Conservation (phyloP, 106 monocot species). For the Apostasia shenzhenica region DNA sequence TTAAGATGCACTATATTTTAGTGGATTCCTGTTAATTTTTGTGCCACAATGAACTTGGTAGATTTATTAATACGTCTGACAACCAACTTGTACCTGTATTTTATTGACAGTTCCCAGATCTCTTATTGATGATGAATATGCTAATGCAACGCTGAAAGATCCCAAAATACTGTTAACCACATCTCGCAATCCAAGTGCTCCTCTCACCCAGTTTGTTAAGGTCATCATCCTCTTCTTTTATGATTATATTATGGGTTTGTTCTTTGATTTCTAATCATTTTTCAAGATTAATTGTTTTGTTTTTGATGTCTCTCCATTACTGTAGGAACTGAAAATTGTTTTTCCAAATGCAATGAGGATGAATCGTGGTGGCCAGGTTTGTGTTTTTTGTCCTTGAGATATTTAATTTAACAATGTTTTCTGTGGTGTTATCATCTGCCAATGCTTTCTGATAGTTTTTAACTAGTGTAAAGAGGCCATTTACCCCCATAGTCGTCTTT, state of each 20-base stretch:
- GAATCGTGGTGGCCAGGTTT: constrained; percentile 98
- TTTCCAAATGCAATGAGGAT: constrained; percentile 89
- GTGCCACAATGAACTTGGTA: not conserved
- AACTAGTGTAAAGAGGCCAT: not conserved
- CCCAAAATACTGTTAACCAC: constrained; percentile 76
- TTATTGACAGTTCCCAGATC: constrained; percentile 41
- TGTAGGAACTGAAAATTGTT: constrained; percentile 83
- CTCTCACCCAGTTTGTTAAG: constrained; percentile 91
- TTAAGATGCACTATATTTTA: no score
- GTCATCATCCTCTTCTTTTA: constrained; percentile 15
- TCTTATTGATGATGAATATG: constrained; percentile 71
- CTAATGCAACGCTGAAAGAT: constrained; percentile 38
- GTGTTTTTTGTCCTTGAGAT: constrained; percentile 4
- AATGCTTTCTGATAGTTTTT: no score
- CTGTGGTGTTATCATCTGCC: no score
- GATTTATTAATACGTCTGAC: not conserved
- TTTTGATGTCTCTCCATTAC: constrained; percentile 4
- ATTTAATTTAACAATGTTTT: not conserved
- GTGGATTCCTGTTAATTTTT: not conserved
- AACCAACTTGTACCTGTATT: not conserved
- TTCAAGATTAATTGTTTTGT: not conserved
- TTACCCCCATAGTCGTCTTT: not conserved
- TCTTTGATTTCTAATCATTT: not conserved
- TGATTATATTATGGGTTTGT: constrained; percentile 2
- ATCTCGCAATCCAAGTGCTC: constrained; percentile 87